Evolutionary conservation across 331 rosid species (phyloP).

Genomic region (Quercus lobata): DNA sequence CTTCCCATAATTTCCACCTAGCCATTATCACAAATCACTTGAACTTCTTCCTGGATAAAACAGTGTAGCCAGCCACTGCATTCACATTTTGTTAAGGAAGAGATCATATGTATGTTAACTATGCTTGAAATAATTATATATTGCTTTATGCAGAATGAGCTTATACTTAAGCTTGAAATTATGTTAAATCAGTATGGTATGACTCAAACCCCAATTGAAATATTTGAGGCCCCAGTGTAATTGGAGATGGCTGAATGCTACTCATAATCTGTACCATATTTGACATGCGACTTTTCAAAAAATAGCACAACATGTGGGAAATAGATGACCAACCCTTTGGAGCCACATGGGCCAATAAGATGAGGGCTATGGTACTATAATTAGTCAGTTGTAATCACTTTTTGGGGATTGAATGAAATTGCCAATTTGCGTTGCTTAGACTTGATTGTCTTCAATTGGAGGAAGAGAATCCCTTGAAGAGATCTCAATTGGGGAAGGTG

Average conservation of each 20-base stretch:
- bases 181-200: neutral
- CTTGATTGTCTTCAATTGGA: too few relatives aligned
- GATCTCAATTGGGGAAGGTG: too few relatives aligned
- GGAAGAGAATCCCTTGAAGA: too few relatives aligned
- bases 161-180: neutral
- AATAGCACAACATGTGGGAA: neutral
- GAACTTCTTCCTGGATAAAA: slow-evolving; percentile 18
- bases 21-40: neutral
- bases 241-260: neutral
- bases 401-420: too few relatives aligned
- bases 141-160: neutral
- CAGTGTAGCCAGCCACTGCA: slow-evolving; percentile 32
- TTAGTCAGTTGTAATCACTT: too few relatives aligned
- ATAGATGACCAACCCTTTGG: too few relatives aligned
- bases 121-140: neutral
- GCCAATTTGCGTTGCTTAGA: too few relatives aligned
- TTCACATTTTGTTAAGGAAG: neutral
- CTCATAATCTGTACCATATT: neutral
- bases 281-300: neutral
- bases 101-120: neutral
- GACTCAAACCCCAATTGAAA: neutral
- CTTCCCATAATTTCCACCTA: too few relatives aligned
- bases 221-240: neutral
- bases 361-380: too few relatives aligned
- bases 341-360: too few relatives aligned